A percentile compares a stretch with the other conserved stretches of the same genome.
Conservation (phyloP, 2,329 filamentous ascomycete species). For the Aspergillus ochraceus region DNA sequence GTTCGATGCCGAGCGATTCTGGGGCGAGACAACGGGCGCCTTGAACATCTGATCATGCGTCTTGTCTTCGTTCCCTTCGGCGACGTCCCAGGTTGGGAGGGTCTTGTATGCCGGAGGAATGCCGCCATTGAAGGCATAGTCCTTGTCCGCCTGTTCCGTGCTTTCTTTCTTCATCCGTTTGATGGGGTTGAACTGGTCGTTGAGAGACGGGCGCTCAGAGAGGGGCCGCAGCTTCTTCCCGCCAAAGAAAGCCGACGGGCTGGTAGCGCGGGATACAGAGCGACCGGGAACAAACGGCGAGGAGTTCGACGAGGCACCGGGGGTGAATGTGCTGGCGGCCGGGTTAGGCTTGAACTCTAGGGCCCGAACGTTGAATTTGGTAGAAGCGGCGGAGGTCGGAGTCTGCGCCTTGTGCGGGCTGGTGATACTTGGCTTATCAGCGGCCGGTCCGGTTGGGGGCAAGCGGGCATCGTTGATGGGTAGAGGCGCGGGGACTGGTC, state of each 20-base stretch:
- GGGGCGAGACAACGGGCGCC: conserved; percentile 65
- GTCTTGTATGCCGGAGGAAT: conserved; percentile 84
- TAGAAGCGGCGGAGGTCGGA: conserved; percentile 53
- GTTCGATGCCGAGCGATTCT: conserved; percentile 61
- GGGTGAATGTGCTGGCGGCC: conserved; percentile 78
- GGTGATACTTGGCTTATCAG: conserved; percentile 50
- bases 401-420: conserved; percentile 51
- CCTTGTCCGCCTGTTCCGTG: conserved; percentile 53
- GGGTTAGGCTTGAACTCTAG: conserved; percentile 84
- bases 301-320: conserved; percentile 63
- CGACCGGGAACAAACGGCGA: conserved; percentile 58
- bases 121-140: conserved; percentile 76
- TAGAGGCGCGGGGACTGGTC: conserved; percentile 53
- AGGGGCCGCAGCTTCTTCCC: conserved; percentile 69
- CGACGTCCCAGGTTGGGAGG: conserved; percentile 76
- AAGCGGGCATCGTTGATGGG: conserved; percentile 66
- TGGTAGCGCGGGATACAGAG: conserved; percentile 48
- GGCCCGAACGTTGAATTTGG: conserved; percentile 62
- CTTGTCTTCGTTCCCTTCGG: conserved; percentile 70
- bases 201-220: conserved; percentile 55
- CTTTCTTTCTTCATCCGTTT: conserved; percentile 70
- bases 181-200: conserved; percentile 61
- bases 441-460: conserved; percentile 72
- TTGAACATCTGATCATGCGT: conserved; percentile 82
- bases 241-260: conserved; percentile 60